These are phyloP conservation scores for Myriosclerotinia curreyana DNA, from an alignment of 2,329 filamentous ascomycete species.

Conservation along the genomic window DNA sequence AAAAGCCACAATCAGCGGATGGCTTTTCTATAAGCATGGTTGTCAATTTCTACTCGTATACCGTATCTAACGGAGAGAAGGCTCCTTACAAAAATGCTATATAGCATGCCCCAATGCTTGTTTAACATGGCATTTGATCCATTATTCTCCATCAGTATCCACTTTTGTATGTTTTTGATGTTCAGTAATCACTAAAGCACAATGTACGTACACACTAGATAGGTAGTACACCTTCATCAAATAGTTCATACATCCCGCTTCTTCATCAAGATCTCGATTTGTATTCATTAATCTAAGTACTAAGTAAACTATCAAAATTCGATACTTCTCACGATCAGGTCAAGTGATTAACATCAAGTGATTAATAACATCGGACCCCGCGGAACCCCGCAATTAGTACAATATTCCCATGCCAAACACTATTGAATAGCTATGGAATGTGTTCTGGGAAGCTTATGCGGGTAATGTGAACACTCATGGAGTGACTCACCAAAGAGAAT, in stretches of 20 bases:
- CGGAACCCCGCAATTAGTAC: not conserved
- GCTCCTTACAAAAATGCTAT: not conserved
- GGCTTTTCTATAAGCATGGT: too few species aligned
- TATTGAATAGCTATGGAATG: not conserved
- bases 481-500: too few species aligned
- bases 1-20: not conserved
- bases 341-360: not conserved
- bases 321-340: not conserved
- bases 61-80: not conserved
- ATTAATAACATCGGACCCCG: too few species aligned
- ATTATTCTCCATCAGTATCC: constrained; percentile 4
- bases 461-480: too few species aligned
- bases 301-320: not conserved
- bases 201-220: too few species aligned
- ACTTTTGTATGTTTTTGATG: not conserved
- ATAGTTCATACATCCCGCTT: not conserved
- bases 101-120: not conserved
- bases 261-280: not conserved
- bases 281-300: not conserved
- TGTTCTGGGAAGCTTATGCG: too few species aligned
- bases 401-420: not conserved
- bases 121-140: not conserved
- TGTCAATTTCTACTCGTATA: not conserved
- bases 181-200: not conserved
- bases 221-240: not conserved